Evolutionary conservation across 352 stramenopile genomes (phyloP).

Genomic region (Phytophthora kernoviae): DNA sequence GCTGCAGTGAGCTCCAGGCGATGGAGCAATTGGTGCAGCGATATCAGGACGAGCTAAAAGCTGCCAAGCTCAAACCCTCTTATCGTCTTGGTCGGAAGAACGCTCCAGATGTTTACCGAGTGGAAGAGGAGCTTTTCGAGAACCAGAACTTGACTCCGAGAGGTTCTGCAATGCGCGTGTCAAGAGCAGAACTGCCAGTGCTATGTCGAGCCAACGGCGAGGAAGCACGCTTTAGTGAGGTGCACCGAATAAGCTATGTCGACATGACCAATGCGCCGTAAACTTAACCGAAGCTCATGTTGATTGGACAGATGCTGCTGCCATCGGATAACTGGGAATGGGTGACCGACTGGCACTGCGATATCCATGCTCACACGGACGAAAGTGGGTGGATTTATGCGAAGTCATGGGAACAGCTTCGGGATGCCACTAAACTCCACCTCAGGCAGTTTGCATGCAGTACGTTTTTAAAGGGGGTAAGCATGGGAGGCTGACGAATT

Average conservation of each 20-base stretch:
- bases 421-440: constrained; percentile 27
- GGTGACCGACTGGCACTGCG: constrained; percentile 54
- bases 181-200: constrained; percentile 25
- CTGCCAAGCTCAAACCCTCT: neutral
- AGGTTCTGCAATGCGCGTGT: constrained; percentile 24
- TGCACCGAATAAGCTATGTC: constrained; percentile 7
- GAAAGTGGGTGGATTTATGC: constrained; percentile 64
- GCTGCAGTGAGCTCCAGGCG: constrained; percentile 52
- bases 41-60: constrained; percentile 61
- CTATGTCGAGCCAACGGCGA: constrained; percentile 37
- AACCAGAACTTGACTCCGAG: constrained; percentile 47
- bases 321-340: constrained; percentile 67
- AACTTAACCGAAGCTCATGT: neutral
- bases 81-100: constrained; percentile 5
- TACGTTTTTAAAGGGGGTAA: neutral
- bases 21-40: constrained; percentile 63
- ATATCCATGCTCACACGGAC: constrained; percentile 56
- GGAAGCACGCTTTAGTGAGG: constrained; percentile 45
- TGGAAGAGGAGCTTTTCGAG: constrained; percentile 64
- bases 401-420: constrained; percentile 35
- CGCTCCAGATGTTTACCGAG: constrained; percentile 29
- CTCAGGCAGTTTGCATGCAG: constrained; percentile 13
- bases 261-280: no score
- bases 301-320: constrained; percentile 39
- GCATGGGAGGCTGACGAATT: neutral